phyloP scores from a whole-genome alignment of 1,284 basidiomycete genomes.

The Rhodotorula mucilaginosa region DNA sequence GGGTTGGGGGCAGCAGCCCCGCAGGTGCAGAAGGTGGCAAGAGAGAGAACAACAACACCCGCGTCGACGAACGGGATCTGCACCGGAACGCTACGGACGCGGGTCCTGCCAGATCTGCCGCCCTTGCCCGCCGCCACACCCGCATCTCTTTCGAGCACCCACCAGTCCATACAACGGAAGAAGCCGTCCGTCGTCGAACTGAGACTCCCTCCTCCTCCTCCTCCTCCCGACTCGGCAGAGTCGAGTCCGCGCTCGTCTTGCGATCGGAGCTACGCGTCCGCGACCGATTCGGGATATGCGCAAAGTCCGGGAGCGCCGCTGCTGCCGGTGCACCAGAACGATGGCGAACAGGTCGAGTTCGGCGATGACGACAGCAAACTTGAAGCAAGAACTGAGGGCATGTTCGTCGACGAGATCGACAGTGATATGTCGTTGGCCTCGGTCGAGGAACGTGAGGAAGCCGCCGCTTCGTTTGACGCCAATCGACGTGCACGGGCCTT shows the following conservation, averaged over 20 bases:
- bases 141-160: neutral
- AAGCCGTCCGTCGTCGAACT: neutral
- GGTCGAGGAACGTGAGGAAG: neutral
- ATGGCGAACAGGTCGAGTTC: neutral
- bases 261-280: conserved; percentile 9
- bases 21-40: neutral
- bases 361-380: neutral
- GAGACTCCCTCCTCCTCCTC: neutral
- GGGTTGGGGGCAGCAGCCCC: neutral
- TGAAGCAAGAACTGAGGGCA: neutral
- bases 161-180: neutral
- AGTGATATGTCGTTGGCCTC: neutral
- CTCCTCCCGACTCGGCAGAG: neutral
- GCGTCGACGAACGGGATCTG: conserved; percentile 24
- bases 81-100: conserved; percentile 27
- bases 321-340: neutral
- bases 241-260: neutral
- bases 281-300: conserved; percentile 32
- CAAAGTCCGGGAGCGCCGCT: neutral
- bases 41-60: neutral
- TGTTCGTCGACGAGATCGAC: conserved; percentile 15
- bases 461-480: neutral
- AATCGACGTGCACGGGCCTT: conserved; percentile 25
- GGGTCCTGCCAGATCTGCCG: conserved; percentile 23
- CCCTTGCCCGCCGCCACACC: neutral